phyloP scores from a whole-genome alignment of 495 filamentous ascomycete genomes.

The Podospora appendiculata region DNA sequence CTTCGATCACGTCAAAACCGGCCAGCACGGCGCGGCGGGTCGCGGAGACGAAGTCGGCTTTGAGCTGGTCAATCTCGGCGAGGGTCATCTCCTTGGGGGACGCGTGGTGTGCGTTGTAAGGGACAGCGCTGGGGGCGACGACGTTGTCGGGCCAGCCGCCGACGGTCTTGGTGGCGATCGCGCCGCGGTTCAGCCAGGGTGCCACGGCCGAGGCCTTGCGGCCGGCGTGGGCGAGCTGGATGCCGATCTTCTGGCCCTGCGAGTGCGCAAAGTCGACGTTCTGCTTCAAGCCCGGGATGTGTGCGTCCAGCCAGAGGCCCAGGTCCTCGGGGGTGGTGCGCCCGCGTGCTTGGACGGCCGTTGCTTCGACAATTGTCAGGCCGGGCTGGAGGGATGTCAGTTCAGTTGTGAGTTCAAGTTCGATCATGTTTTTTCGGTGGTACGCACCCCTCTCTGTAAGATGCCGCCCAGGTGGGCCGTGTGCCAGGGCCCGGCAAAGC shows the following conservation, averaged over 20 bases:
- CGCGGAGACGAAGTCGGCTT: slow-evolving; percentile 39
- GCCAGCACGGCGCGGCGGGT: slow-evolving; percentile 38
- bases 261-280: slow-evolving; percentile 64
- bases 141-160: slow-evolving; percentile 63
- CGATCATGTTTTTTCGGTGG: no score
- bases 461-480: slow-evolving; percentile 44
- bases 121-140: slow-evolving; percentile 44
- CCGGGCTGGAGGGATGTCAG: slow-evolving; percentile 34
- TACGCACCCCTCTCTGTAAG: slow-evolving; percentile 44
- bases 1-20: slow-evolving; percentile 49
- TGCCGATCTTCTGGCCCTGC: slow-evolving; percentile 60
- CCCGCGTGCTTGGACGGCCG: slow-evolving; percentile 61
- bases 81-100: slow-evolving; percentile 40
- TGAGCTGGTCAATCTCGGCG: slow-evolving; percentile 42
- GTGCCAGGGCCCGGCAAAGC: slow-evolving; percentile 26
- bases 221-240: slow-evolving; percentile 73
- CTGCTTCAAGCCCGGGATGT: slow-evolving; percentile 53
- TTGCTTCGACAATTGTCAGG: slow-evolving; percentile 65
- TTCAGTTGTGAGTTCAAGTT: no score
- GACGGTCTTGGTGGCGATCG: slow-evolving; percentile 36
- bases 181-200: slow-evolving; percentile 45
- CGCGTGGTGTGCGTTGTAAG: slow-evolving; percentile 23
- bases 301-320: slow-evolving; percentile 69
- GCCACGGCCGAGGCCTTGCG: slow-evolving; percentile 64
- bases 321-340: slow-evolving; percentile 66